Percentiles rank a stretch among this genome's conserved stretches.
Evolutionary conservation across 164 flowering plant species (phyloP).

Genomic region (Taxillus chinensis): DNA sequence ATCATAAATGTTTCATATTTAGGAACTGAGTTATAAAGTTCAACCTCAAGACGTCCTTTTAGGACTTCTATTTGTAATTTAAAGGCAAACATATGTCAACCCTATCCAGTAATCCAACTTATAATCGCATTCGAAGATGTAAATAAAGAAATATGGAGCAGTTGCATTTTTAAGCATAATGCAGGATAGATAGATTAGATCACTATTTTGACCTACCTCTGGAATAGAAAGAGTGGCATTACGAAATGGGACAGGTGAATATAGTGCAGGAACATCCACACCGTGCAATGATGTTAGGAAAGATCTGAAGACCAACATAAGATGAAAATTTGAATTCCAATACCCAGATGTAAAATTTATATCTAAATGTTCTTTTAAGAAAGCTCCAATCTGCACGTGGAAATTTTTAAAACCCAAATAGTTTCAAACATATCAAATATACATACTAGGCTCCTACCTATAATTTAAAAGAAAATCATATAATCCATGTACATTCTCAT

Average conservation of each 20-base stretch:
- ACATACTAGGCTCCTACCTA: slow-evolving; percentile 35
- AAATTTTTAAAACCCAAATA: too few relatives aligned
- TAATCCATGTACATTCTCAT: slow-evolving; percentile 59
- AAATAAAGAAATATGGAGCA: not conserved
- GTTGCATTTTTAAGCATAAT: not conserved
- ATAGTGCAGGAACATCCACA: slow-evolving; percentile 73
- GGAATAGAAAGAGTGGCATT: slow-evolving; percentile 81
- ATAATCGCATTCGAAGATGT: too few relatives aligned
- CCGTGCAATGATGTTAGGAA: slow-evolving; percentile 46
- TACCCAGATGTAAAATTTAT: too few relatives aligned
- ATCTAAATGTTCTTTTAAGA: not conserved
- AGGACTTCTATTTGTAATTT: not conserved
- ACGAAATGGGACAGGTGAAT: slow-evolving; percentile 72
- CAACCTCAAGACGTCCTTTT: too few relatives aligned
- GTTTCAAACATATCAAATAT: not conserved
- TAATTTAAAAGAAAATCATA: slow-evolving; percentile 84
- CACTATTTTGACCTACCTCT: slow-evolving; percentile 41
- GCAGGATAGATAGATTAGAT: not conserved
- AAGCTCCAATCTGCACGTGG: not conserved
- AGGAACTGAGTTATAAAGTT: too few relatives aligned
- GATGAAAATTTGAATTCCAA: slow-evolving; percentile 10
- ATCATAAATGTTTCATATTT: too few relatives aligned
- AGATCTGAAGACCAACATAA: slow-evolving; percentile 38
- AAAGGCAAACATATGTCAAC: not conserved
- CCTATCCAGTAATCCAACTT: too few relatives aligned